Evolutionary conservation across 495 filamentous ascomycete species (phyloP).

Genomic region (Cladorrhinum samala): DNA sequence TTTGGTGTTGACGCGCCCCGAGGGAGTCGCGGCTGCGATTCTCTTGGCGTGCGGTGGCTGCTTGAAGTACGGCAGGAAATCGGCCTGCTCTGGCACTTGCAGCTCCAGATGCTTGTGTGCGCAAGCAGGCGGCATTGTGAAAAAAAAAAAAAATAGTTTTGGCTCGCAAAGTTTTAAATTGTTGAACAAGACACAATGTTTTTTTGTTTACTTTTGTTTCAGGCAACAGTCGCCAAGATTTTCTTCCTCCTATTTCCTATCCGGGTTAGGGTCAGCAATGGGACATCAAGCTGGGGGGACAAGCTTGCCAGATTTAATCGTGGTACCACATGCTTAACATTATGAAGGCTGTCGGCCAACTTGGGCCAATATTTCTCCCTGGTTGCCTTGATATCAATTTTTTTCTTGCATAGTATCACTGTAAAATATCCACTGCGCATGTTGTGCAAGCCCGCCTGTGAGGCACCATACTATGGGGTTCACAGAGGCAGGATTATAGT

Average conservation of each 20-base stretch:
- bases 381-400: no score
- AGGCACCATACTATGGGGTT: no score
- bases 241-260: not conserved
- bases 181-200: no score
- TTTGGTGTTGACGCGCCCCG: conserved; percentile 19
- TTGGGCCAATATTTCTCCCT: no score
- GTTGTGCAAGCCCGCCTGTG: no score
- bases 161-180: not conserved
- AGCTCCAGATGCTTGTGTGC: conserved; percentile 22
- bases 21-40: conserved; percentile 25
- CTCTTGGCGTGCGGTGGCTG: conserved; percentile 21
- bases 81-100: conserved; percentile 28
- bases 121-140: conserved; percentile 9
- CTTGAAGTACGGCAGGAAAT: conserved; percentile 20
- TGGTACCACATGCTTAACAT: no score
- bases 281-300: not conserved
- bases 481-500: no score
- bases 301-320: not conserved
- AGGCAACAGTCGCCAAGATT: not conserved
- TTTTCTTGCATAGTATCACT: no score
- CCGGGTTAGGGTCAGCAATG: not conserved
- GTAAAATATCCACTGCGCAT: no score
- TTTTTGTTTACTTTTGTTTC: not conserved
- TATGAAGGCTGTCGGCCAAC: no score
- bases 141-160: not conserved